Evolutionary conservation across 176 grass and related monocot species (phyloP).

Genomic region (Hsuehochloa calcarea): DNA sequence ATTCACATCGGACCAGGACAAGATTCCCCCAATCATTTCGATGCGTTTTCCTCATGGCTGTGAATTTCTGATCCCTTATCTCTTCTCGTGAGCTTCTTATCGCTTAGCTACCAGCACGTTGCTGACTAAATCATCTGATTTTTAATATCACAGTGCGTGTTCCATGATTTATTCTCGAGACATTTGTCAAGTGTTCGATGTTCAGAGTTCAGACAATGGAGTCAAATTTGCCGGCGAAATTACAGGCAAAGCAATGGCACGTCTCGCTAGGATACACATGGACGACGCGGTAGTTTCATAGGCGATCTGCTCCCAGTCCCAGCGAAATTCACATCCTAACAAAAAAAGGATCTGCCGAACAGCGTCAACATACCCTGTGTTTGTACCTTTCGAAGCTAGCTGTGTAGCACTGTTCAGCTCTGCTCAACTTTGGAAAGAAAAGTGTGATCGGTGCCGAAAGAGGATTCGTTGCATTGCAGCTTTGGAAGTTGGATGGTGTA

Average conservation of each 20-base stretch:
- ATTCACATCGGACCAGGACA: neutral
- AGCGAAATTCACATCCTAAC: neutral
- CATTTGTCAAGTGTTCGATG: conserved; percentile 27
- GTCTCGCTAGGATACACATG: neutral
- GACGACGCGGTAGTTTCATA: neutral
- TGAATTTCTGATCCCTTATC: neutral
- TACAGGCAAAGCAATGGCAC: neutral
- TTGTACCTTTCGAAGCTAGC: neutral
- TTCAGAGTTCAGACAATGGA: too few species aligned
- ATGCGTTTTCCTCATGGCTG: neutral
- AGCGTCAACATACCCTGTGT: neutral
- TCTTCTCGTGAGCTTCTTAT: conserved; percentile 28
- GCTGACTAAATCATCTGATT: neutral
- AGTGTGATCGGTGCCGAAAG: conserved; percentile 19
- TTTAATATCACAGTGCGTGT: neutral
- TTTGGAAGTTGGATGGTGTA: neutral
- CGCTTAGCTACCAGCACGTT: conserved; percentile 29
- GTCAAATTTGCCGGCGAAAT: conserved; percentile 34
- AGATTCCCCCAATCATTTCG: conserved; percentile 53
- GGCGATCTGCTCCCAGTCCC: neutral
- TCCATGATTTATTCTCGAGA: neutral
- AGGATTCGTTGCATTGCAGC: conserved; percentile 2
- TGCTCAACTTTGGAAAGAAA: conserved; percentile 11
- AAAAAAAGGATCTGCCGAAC: neutral
- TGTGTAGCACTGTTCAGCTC: neutral